Base-by-base conservation (phyloP, 2,329 filamentous ascomycete species). In the Diaporthe vexans region DNA sequence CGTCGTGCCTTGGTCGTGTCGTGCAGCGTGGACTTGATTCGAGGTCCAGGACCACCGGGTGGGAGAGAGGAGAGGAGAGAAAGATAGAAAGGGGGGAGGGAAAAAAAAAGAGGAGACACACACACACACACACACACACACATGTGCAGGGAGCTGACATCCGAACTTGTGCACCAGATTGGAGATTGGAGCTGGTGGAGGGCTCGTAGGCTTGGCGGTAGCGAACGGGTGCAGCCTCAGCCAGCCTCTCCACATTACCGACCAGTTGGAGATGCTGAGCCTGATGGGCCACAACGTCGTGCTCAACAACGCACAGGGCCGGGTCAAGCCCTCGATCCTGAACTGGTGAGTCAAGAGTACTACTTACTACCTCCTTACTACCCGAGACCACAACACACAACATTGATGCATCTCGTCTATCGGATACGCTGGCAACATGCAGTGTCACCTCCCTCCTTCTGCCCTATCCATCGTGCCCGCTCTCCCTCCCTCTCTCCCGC, bases 181-280 rank as follows among this genome's bases (percentile, higher is more conserved):
- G 79, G 97, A 98, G 84, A 88, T 99, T 56, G 97, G 97, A 73
- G 95, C 96, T 75, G 97, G 97, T 74, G 95, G 95, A 73, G 97
- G 97, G 26, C 89, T 98, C 68, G 95, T 97, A 67, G 95, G 91
- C 67, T 85, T 93, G 75, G 90, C 88, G 17, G 87, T 92, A 43
- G 90, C 90, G 40, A 84, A 87, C 43, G 90, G 88, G 61, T 91
- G 88, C 82, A 81, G 86, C 71, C 83, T 91, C 70, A 85, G 87
- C 48, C 78, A 82, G 56, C 87, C 89, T n/a, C 83, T 98, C 75
- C 89, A 93, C 80, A 91, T 98, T 80, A 98, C 96, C 4, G 97
- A 99, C 84, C 95, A 97, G 85, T 81, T 90, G 76, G 91, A 94
- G 76, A 98, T 99, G 95, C 87, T 95, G 75, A 85, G 90, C 43